Base-by-base conservation (phyloP, 139 green algal species). In the Chlorella sp. region DNA sequence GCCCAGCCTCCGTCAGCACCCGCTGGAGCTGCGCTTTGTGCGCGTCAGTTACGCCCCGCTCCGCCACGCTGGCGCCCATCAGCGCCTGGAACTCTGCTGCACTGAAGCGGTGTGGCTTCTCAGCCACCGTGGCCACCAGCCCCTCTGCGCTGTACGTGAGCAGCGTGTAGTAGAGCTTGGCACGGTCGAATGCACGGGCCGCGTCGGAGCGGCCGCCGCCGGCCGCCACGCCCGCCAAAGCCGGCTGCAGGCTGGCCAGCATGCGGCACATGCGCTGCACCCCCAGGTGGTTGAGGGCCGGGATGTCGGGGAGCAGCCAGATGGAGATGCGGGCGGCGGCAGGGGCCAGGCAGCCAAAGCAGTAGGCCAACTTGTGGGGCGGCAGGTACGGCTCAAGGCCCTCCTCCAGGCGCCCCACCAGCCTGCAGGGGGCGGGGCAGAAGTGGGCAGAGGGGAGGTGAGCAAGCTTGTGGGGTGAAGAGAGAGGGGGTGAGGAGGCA, bases 211-310 rank as follows among this genome's bases (percentile, higher is more conserved):
- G 88, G 30, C 81, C 86, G 7, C 40, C 53, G 42, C 87, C 76
- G 22, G 61, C 85, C 42, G 61, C 87, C 60, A 94, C 89, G 1
- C 85, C 82, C 18, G 80, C 88, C 32, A 96, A 89, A 14, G 86
- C 77, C 18, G 87, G 87, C 78, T 90, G 87, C 90, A 97, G 89
- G 69, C 91, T 81, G 32, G 94, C 87, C 86, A 97, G 90, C 81
- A 93, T 91, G 57, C 94, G 94, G 48, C 93, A 92, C 92, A 97
- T 95, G 68, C 93, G 90, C 64, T 95, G 91, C 79, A 96, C 93
- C 14, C 94, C 94, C 40, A 91, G 73, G 39, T 91, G 78, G 83
- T 96, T 96, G 37, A 96, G 91, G 32, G 86, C 86, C n/a, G 79
- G 42, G 18, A 95, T 69, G 69, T 95, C 88, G 11, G 92, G 89